phyloP scores from a whole-genome alignment of 176 grass and related monocot species.

The Oryza coarctata region DNA sequence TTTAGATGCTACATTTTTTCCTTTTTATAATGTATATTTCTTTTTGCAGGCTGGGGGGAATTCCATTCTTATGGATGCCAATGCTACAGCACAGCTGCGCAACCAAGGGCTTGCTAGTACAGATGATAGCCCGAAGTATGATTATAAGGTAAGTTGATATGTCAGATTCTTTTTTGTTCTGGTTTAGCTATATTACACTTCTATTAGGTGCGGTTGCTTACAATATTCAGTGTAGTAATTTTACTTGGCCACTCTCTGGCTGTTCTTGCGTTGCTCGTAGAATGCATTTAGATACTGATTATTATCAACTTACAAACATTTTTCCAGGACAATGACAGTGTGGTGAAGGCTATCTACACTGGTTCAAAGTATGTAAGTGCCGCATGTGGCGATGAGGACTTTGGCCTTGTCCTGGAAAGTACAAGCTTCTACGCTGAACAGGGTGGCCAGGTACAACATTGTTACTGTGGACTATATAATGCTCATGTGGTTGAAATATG shows the following conservation, averaged over 20 bases:
- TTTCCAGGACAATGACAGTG: constrained; percentile 69
- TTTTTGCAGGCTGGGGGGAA: constrained; percentile 54
- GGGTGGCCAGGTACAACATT: constrained; percentile 81
- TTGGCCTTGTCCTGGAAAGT: constrained; percentile 87
- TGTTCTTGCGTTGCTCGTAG: constrained; percentile 17
- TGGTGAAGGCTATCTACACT: constrained; percentile 83
- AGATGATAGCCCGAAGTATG: constrained; percentile 79
- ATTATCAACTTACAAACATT: constrained; percentile 26
- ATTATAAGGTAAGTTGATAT: constrained; percentile 57
- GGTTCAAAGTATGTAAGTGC: constrained; percentile 60
- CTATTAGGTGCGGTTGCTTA: background rate
- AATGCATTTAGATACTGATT: constrained; percentile 23
- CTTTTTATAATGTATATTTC: background rate
- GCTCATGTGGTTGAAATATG: constrained; percentile 23
- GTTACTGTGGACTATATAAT: background rate
- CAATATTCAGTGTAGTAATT: background rate
- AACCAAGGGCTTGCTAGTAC: constrained; percentile 63
- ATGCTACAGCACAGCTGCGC: constrained; percentile 69
- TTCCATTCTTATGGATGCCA: constrained; percentile 79
- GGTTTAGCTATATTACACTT: background rate
- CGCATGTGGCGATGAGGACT: constrained; percentile 45
- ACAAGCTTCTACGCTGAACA: constrained; percentile 98
- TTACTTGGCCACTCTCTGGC: background rate
- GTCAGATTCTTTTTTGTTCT: background rate
- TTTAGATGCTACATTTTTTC: background rate